Evolutionary conservation across 768 basidiomycete genomes (phyloP), one percentile per base, ranked within the genome.

Genomic region (Trametes cinnabarina): DNA sequence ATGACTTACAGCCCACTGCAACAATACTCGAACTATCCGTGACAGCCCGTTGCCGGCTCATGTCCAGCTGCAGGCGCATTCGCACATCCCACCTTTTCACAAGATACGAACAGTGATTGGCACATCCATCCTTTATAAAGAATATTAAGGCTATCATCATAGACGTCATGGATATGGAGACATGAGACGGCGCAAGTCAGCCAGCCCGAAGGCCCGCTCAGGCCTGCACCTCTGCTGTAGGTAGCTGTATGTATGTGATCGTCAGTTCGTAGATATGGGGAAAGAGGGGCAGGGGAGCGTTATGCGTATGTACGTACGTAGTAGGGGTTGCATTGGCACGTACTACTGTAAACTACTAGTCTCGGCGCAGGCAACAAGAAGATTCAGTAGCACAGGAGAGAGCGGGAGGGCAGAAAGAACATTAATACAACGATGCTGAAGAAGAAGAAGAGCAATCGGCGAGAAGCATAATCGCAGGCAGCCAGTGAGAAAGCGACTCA

Each of bases 241-340:
- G 40, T 28, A 54, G 40, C 55, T 63, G n/a, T n/a, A n/a, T n/a
- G n/a, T n/a, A n/a, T n/a, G 59, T 32, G 30, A 56, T 65, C 67
- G 64, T 68, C 63, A 68, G 64, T 63, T 68, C 67, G 62, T 68
- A 39, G 17, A 39, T 42, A 66, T 55, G 51, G 50, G 59, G 12
- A 57, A 50, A 32, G 40, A 57, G 20, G 17, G 43, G 54, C n/a
- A 32, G 6, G 30, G 30, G 30, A 32, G 30, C 30, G 30, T 32
- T 32, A 32, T 32, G 7, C 15, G 35, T 50, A 55, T 59, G 53
- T 52, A 58, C 40, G 39, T 43, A 43, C 42, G 34, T 34, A 20
- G 56, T 32, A 30, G 19, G 20, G 43, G 42, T 26, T 19, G 51
- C 11, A 32, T 30, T 4, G 34, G 44, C 17, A 28, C 19, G 9